Percentiles rank a stretch among this genome's conserved stretches.
Evolutionary conservation across 2,329 filamentous ascomycete genomes (phyloP).

Genomic region (Ceratocystiopsis sp.): DNA sequence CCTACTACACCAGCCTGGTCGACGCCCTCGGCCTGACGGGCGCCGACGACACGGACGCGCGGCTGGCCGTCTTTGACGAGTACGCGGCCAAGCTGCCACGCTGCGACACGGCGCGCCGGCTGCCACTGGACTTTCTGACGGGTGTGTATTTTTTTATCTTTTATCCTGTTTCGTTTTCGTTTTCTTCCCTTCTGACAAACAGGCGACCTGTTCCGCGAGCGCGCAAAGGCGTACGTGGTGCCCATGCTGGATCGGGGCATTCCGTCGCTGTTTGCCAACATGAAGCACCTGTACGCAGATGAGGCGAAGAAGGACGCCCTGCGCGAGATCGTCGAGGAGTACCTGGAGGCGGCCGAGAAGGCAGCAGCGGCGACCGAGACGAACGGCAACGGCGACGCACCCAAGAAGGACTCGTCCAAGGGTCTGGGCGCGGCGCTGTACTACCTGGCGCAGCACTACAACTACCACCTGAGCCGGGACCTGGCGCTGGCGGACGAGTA

Average conservation of each 20-base stretch:
- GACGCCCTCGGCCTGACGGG: slow-evolving; percentile 37
- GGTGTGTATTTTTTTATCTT: slow-evolving; percentile 27
- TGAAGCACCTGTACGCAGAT: slow-evolving; percentile 82
- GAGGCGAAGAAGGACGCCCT: slow-evolving; percentile 61
- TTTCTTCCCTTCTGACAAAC: neutral
- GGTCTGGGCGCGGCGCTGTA: slow-evolving; percentile 73
- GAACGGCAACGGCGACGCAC: slow-evolving; percentile 23
- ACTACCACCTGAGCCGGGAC: slow-evolving; percentile 76
- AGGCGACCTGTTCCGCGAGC: slow-evolving; percentile 64
- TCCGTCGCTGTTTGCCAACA: slow-evolving; percentile 88
- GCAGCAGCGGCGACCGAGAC: slow-evolving; percentile 25
- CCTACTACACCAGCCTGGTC: slow-evolving; percentile 69
- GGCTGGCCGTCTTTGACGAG: slow-evolving; percentile 58
- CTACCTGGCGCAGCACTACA: slow-evolving; percentile 94
- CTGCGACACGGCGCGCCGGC: slow-evolving; percentile 66
- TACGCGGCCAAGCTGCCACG: slow-evolving; percentile 69
- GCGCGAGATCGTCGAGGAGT: slow-evolving; percentile 60
- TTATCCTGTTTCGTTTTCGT: neutral
- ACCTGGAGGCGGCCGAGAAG: slow-evolving; percentile 30
- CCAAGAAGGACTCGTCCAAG: slow-evolving; percentile 29
- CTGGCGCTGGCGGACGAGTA: slow-evolving; percentile 65
- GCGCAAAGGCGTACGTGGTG: slow-evolving; percentile 63
- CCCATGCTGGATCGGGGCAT: slow-evolving; percentile 84
- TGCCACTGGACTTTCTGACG: slow-evolving; percentile 78
- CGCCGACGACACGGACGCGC: slow-evolving; percentile 43